Evolutionary conservation across 2,329 filamentous ascomycete species (phyloP), one percentile per base, ranked within the genome.

Genomic region (Teratosphaeria pseudoeucalypti): DNA sequence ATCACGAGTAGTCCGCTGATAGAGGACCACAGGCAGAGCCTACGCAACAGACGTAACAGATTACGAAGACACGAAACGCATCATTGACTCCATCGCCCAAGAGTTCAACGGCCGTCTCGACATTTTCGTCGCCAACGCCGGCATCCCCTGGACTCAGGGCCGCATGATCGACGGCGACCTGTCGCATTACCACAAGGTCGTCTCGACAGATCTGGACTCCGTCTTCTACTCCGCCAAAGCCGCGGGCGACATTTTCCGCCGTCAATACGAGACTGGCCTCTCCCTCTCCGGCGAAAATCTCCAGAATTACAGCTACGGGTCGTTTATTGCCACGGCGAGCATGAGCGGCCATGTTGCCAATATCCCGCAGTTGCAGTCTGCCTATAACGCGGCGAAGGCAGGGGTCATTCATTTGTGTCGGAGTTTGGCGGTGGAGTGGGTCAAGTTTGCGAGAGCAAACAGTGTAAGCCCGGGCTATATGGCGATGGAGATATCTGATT

Each of bases 301-400:
- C 32, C 43, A 66, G 43, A 66, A 68, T 57, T 72, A 68, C 58
- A 61, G 58, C 52, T 65, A 64, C 29, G 70, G 70, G 26, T 67
- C 64, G 54, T 71, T 92, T 73, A 84, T 92, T 65, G 86, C 86
- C 29, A 92, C 89, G 6, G 86, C 89, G 0, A 88, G 84, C 60
- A 92, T 92, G 82, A 87, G 83, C 65, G 89, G 85, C 3, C 87
- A 88, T 70, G 86, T 92, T 66, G 87, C 85, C 71, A 92, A 91
- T 71, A 81, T 89, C 60, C 89, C 88, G 6, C 88, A 91, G 75
- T 71, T 85, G 65, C 88, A 92, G 75, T 79, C 85, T 6, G 83
- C 85, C 19, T 72, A 72, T 60, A 72, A 72, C 54, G 69, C 70
- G 1, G 68, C 70, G 11, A 72, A 72, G 60, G 70, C 70, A 5